phyloP scores from a whole-genome alignment of 805 yeast genomes.

The Ogataea ramenticola region DNA sequence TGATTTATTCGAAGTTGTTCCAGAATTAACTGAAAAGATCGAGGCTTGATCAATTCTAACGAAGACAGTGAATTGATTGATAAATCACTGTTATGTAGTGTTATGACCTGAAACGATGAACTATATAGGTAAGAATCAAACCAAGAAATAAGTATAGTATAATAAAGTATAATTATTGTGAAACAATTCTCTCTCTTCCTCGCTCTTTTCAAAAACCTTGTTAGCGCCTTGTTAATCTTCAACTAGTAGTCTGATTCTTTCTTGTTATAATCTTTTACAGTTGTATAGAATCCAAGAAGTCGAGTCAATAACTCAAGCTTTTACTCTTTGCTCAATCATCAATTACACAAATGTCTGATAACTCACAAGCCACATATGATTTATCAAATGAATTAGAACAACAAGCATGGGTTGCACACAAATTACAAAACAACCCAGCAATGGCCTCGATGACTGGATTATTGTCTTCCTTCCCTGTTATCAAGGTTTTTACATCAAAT shows the following conservation, averaged over 20 bases:
- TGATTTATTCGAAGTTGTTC: slow-evolving; percentile 77
- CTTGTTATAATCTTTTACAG: too few relatives aligned
- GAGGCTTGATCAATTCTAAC: too few relatives aligned
- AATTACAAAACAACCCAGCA: slow-evolving; percentile 44
- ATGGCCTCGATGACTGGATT: slow-evolving; percentile 52
- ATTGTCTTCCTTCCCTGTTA: slow-evolving; percentile 50
- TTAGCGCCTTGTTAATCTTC: too few relatives aligned
- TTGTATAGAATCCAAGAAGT: too few relatives aligned
- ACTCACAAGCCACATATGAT: slow-evolving; percentile 17
- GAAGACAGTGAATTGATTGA: too few relatives aligned
- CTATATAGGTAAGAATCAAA: background rate
- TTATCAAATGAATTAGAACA: slow-evolving; percentile 30
- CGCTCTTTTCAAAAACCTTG: too few relatives aligned
- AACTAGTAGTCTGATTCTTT: too few relatives aligned
- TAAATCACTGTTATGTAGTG: background rate
- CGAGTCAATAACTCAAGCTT: background rate
- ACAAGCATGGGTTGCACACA: slow-evolving; percentile 43
- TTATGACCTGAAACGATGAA: background rate
- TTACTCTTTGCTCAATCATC: background rate
- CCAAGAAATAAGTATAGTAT: background rate
- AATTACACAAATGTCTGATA: background rate
- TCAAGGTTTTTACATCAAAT: slow-evolving; percentile 51
- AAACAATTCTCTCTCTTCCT: too few relatives aligned
- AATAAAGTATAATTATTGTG: too few relatives aligned
- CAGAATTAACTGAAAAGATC: slow-evolving; percentile 74